Percentiles rank a stretch among this genome's conserved stretches.
phyloP scores from a whole-genome alignment of 352 stramenopile species.

The Phytophthora cactorum region DNA sequence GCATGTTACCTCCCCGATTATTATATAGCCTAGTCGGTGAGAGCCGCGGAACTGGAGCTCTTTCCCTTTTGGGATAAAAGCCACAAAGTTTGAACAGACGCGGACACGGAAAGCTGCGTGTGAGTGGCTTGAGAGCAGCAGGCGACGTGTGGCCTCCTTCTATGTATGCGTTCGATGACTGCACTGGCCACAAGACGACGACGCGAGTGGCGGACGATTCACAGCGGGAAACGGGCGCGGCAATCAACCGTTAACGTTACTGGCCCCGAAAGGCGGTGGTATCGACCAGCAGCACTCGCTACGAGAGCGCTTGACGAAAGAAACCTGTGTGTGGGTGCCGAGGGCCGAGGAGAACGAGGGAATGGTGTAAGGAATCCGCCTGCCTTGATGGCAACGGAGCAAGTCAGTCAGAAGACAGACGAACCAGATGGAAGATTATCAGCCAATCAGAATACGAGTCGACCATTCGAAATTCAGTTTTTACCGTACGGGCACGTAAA shows the following conservation, averaged over 20 bases:
- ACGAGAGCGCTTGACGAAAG: not conserved
- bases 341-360: not conserved
- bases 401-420: conserved; percentile 14
- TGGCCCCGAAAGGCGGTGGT: not conserved
- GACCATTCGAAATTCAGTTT: conserved; percentile 22
- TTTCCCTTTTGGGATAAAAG: conserved; percentile 8
- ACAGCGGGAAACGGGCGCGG: not conserved
- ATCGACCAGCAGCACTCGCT: conserved; percentile 1
- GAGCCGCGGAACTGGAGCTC: not conserved
- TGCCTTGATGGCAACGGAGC: conserved; percentile 1
- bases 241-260: conserved; percentile 1
- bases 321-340: not conserved
- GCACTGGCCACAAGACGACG: conserved; percentile 25
- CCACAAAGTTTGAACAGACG: conserved; percentile 25
- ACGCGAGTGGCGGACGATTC: conserved; percentile 9
- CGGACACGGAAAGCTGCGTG: conserved; percentile 5
- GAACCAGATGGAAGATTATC: conserved; percentile 9
- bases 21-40: not conserved
- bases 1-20: conserved; percentile 16
- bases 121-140: conserved; percentile 12
- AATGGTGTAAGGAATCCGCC: conserved; percentile 16
- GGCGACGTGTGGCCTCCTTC: not conserved
- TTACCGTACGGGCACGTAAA: not conserved
- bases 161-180: conserved; percentile 13
- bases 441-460: conserved; percentile 1